Percentiles rank a stretch among this genome's conserved stretches.
Evolutionary conservation across 2,329 filamentous ascomycete genomes (phyloP).

Genomic region (Colletotrichum sp.): DNA sequence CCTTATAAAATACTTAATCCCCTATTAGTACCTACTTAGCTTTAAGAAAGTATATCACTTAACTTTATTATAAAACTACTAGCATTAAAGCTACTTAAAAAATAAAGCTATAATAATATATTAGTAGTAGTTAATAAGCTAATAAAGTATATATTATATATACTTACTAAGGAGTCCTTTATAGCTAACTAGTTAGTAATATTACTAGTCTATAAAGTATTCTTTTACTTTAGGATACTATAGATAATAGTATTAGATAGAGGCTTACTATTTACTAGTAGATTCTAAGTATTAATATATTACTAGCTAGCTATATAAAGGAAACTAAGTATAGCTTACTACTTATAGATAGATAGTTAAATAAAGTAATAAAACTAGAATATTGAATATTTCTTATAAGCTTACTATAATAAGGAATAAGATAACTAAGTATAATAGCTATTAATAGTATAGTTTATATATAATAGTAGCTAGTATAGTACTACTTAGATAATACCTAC

Average conservation of each 20-base stretch:
- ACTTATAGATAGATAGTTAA: background rate
- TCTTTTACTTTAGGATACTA: background rate
- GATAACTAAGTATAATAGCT: background rate
- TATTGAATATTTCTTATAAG: background rate
- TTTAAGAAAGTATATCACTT: background rate
- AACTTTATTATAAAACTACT: background rate
- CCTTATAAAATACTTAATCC: background rate
- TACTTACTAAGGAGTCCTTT: background rate
- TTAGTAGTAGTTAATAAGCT: background rate
- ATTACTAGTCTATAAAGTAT: background rate
- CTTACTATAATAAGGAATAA: background rate
- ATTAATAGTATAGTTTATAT: background rate
- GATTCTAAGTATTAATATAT: background rate
- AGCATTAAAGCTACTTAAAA: background rate
- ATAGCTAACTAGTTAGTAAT: background rate
- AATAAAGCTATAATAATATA: background rate
- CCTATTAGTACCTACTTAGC: background rate
- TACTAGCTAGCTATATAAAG: background rate
- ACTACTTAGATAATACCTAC: background rate
- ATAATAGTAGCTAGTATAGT: background rate
- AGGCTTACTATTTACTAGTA: background rate
- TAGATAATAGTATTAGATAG: background rate
- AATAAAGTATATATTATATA: background rate
- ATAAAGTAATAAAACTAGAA: background rate
- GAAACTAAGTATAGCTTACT: background rate